Percentiles rank a stretch among this genome's conserved stretches.
phyloP scores from a whole-genome alignment of 306 rosid species.

The Cajanus cajan region DNA sequence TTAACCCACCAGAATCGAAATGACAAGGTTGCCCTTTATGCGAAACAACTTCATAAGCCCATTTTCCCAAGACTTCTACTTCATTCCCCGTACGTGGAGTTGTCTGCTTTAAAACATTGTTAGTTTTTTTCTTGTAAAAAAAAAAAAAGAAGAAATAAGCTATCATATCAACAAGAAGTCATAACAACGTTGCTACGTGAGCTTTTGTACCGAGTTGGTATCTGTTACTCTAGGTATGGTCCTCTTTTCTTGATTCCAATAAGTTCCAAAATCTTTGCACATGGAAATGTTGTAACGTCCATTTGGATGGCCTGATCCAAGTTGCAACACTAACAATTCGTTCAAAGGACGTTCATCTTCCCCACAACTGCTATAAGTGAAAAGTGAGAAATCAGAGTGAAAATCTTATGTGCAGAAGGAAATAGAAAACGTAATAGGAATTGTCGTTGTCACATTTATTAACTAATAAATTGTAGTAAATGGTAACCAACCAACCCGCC shows the following conservation, averaged over 20 bases:
- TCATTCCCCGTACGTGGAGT: slow-evolving; percentile 44
- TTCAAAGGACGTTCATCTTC: slow-evolving; percentile 94
- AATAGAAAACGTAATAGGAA: not conserved
- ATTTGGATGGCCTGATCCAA: slow-evolving; percentile 67
- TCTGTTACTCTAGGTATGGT: slow-evolving; percentile 37
- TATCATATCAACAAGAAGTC: not conserved
- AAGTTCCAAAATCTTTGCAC: slow-evolving; percentile 77
- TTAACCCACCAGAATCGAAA: slow-evolving; percentile 55
- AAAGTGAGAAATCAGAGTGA: not conserved
- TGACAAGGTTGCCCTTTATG: slow-evolving; percentile 42
- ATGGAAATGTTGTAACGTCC: slow-evolving; percentile 61
- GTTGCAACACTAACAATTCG: slow-evolving; percentile 79
- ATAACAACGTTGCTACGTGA: not conserved
- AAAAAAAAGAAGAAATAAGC: not conserved
- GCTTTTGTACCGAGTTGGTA: slow-evolving; percentile 44
- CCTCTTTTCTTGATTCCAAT: slow-evolving; percentile 64
- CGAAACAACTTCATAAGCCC: slow-evolving; percentile 36
- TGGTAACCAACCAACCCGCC: slow-evolving; percentile 69
- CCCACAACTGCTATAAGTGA: slow-evolving; percentile 66
- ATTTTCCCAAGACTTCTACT: slow-evolving; percentile 44
- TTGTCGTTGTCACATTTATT: slow-evolving; percentile 1
- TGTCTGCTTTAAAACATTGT: slow-evolving; percentile 51
- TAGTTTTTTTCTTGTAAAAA: not conserved
- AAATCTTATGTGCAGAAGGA: not conserved
- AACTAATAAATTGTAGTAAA: not conserved